A percentile compares a stretch with the other conserved stretches of the same genome.
phyloP scores from a whole-genome alignment of 2,329 filamentous ascomycete species.

The Cytospora piceicola region DNA sequence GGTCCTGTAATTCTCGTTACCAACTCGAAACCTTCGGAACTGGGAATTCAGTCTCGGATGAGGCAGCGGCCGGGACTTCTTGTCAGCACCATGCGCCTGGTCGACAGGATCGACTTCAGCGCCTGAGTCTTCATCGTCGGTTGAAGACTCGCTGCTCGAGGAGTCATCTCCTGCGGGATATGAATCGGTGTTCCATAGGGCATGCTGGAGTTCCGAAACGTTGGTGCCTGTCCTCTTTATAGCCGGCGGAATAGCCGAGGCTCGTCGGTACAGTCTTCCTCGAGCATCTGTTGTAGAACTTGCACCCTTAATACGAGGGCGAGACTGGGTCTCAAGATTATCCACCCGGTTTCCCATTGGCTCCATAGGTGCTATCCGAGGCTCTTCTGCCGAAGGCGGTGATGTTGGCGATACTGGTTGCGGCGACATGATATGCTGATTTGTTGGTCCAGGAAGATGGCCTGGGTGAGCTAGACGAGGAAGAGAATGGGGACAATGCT shows the following conservation, averaged over 20 bases:
- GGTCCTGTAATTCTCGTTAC: constrained; percentile 67
- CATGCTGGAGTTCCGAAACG: constrained; percentile 37
- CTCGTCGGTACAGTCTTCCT: constrained; percentile 22
- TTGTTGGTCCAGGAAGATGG: background rate
- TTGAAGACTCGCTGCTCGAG: constrained; percentile 34
- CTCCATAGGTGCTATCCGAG: constrained; percentile 28
- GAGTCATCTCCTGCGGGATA: constrained; percentile 31
- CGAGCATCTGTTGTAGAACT: constrained; percentile 35
- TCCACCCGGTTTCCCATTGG: constrained; percentile 11
- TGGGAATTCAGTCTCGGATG: constrained; percentile 31
- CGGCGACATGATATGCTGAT: background rate
- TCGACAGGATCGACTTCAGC: constrained; percentile 16
- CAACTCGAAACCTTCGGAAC: constrained; percentile 61
- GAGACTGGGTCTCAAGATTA: background rate
- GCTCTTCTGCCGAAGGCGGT: background rate
- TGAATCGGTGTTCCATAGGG: constrained; percentile 33
- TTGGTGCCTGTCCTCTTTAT: constrained; percentile 37
- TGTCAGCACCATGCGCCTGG: constrained; percentile 7
- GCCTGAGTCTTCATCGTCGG: constrained; percentile 34
- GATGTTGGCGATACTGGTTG: too few relatives aligned
- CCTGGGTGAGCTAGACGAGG: background rate
- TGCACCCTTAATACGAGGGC: constrained; percentile 32
- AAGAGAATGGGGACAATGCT: background rate
- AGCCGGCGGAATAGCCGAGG: constrained; percentile 29
- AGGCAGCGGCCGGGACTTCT: constrained; percentile 8